phyloP scores from a whole-genome alignment of 305 asterid species.

The Solanum chacoense region DNA sequence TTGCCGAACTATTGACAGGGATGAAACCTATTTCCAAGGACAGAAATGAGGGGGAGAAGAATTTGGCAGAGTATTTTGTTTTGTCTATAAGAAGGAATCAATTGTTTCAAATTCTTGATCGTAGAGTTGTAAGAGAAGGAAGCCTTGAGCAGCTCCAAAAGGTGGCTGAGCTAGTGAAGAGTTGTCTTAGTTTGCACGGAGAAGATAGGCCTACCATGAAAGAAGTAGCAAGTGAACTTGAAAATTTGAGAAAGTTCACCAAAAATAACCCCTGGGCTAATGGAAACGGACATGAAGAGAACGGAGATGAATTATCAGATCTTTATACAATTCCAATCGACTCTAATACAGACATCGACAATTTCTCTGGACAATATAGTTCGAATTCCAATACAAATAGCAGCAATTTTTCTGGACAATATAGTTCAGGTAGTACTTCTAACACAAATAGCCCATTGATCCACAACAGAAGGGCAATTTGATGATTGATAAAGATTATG shows the following conservation, averaged over 20 bases:
- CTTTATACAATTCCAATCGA: conserved; percentile 32
- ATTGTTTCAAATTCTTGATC: conserved; percentile 45
- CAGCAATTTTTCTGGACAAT: background rate
- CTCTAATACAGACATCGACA: conserved; percentile 10
- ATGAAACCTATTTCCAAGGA: conserved; percentile 48
- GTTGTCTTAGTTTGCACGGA: conserved; percentile 35
- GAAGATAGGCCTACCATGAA: conserved; percentile 62
- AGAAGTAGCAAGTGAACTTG: conserved; percentile 60
- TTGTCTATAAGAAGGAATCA: conserved; percentile 28
- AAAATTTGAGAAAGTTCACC: conserved; percentile 40
- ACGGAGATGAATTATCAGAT: conserved; percentile 16
- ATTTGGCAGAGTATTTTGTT: conserved; percentile 32
- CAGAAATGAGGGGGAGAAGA: conserved; percentile 31
- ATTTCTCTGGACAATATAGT: background rate
- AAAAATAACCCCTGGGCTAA: conserved; percentile 43
- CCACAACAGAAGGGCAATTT: background rate
- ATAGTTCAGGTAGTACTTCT: background rate
- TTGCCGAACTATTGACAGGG: conserved; percentile 57
- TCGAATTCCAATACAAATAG: background rate
- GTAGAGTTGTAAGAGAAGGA: conserved; percentile 50
- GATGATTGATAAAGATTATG: background rate
- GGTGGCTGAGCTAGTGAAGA: conserved; percentile 30
- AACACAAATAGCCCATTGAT: background rate
- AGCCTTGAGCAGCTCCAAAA: conserved; percentile 44
- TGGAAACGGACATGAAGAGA: conserved; percentile 20